A percentile compares a stretch with the other conserved stretches of the same genome.
Evolutionary conservation across 306 rosid genomes (phyloP).

Genomic region (Fragaria nilgerrensis): DNA sequence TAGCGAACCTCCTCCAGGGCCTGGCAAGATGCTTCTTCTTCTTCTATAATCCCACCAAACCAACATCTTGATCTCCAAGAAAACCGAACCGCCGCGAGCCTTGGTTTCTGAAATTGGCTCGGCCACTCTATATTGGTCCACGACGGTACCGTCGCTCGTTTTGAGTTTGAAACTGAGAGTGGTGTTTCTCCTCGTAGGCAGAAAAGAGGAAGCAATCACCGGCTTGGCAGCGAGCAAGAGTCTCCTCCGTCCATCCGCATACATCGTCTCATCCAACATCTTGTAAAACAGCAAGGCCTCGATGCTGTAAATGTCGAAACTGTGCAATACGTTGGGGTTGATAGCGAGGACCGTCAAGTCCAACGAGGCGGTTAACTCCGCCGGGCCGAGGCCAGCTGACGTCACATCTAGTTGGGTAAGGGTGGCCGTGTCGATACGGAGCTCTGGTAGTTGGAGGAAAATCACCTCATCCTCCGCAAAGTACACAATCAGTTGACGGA

Average conservation of each 20-base stretch:
- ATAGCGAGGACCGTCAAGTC: background rate
- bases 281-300: background rate
- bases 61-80: background rate
- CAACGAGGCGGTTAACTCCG: background rate
- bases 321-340: background rate
- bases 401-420: background rate
- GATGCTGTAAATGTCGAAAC: background rate
- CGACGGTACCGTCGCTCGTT: background rate
- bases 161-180: background rate
- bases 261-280: background rate
- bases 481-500: too few species aligned
- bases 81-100: background rate
- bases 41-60: background rate
- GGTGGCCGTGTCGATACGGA: background rate
- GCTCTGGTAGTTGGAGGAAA: background rate
- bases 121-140: background rate
- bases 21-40: too few species aligned
- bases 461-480: background rate
- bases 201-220: background rate
- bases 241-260: background rate
- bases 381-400: background rate
- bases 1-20: accelerated
- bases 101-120: background rate
- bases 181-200: background rate
- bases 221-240: background rate